Base-by-base conservation (phyloP, 768 basidiomycete genomes). In the Candolleomyces aberdarensis region DNA sequence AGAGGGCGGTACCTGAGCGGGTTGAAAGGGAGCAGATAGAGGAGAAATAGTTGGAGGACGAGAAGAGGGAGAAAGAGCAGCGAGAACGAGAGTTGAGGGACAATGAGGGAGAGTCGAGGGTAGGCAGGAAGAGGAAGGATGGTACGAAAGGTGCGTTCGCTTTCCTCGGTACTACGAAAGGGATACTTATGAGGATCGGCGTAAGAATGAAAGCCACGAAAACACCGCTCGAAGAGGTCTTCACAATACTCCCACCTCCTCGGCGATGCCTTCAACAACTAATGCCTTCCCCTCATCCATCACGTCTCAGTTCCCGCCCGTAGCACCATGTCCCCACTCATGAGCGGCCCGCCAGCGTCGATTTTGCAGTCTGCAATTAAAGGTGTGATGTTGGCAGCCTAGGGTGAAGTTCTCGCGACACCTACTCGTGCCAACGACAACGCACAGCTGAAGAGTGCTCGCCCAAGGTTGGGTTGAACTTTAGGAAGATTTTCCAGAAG, bases 371-470 rank as follows among this genome's bases (percentile, higher is more conserved):
- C 83, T 3, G 86, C 86, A 1, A 88, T 88, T 86, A 87, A 87
- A 69, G 86, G 92, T 3, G 89, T 94, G 41, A 79, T 94, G 32
- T 78, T 93, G 41, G 92, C 92, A 0, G 77, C 86, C 8, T 92
- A 92, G 0, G 92, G 92, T 8, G 86, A 92, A 68, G 76, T 80
- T 1, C 76, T 94, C 7, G 78, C 83, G 3, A 94, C 92, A 13
- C 92, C 92, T 1, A 78, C 82, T 1, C 88, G 87, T 0, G 32
- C 32, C 9, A 32, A 32, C 32, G 32, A 4, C 32, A n/a, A n/a
- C n/a, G n/a, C n/a, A n/a, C 32, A 32, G 9, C 5, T 32, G 80
- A 84, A 32, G 32, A 32, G 32, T 80, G 82, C 46, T 87, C 87
- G 9, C 91, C 91, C 0, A 85, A 80, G 62, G 84, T 89, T 44